Conservation (phyloP, 352 stramenopile genomes). For the Phytophthora hybrid region DNA sequence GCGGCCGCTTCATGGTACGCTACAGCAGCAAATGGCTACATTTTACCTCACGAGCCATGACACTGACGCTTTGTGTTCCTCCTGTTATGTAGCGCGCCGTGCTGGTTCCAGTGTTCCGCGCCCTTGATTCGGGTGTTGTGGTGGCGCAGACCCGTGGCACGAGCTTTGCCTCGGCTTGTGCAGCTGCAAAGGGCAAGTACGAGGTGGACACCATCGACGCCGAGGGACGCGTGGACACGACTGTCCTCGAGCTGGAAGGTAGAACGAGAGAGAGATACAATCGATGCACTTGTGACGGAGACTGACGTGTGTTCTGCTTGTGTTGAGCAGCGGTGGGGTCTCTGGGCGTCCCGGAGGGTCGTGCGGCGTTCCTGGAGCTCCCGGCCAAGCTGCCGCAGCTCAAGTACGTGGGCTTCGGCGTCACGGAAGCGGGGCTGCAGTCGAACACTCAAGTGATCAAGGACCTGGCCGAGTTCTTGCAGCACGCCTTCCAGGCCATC, state of each 20-base stretch:
- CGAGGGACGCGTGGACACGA: conserved; percentile 56
- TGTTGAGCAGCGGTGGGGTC: conserved; percentile 40
- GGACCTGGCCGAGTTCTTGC: conserved; percentile 66
- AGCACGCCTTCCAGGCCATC: conserved; percentile 43
- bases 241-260: conserved; percentile 45
- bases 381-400: conserved; percentile 50
- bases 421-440: conserved; percentile 65
- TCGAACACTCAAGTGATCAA: conserved; percentile 48
- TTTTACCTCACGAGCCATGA: background rate
- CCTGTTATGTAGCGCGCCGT: conserved; percentile 50
- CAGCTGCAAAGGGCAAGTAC: conserved; percentile 49
- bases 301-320: background rate
- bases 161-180: conserved; percentile 56
- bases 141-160: conserved; percentile 67
- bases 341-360: conserved; percentile 41
- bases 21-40: too few species aligned
- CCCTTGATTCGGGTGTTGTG: conserved; percentile 48
- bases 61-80: background rate
- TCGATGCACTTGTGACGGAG: background rate
- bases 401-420: conserved; percentile 64
- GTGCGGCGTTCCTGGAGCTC: conserved; percentile 48
- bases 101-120: conserved; percentile 61
- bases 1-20: conserved; percentile 75
- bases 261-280: background rate
- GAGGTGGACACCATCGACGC: conserved; percentile 72